Evolutionary conservation across 2,329 filamentous ascomycete genomes (phyloP), one percentile per base, ranked within the genome.

Genomic region (Huntiella savannae): DNA sequence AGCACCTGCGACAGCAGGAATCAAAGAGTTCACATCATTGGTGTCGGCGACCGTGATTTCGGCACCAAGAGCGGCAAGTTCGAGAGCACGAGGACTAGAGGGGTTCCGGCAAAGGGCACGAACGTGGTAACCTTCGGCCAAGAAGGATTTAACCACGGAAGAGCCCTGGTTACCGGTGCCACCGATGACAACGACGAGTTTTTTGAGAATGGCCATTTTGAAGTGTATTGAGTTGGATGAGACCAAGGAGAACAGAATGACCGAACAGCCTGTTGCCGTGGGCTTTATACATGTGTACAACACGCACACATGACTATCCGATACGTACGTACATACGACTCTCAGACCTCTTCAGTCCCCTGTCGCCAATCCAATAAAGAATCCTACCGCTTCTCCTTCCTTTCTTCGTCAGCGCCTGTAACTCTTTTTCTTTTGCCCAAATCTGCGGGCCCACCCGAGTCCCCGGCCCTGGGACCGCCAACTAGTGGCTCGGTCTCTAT

Each of bases 91-190:
- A 3, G 59, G 49, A 17, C 67, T 68, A 2, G 57, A 46, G 1
- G 62, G 49, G 47, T 71, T 59, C 36, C 69, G 63, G 22, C 68
- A 71, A 35, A 72, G 51, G 36, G 61, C 67, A 35, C 68, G 66
- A 40, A 72, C 66, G 6, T 57, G 56, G 56, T 62, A 71, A 32
- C 52, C 56, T 1, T 63, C 56, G 8, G 60, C 53, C 22, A 64
- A 59, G 52, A 72, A 68, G 5, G 62, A 59, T 19, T 63, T 64
- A 33, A 64, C 65, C n/a, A 73, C 68, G 3, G 66, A 67, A n/a
- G 68, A 66, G 48, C 69, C 69, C 50, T 73, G 68, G 48, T 63
- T 65, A 35, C 65, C 68, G 6, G 67, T 70, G 17, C 64, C 66
- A 11, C 67, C 67, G 41, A 69, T 57, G 4, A 71, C 62, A 16